These are phyloP conservation scores for Tetrahymena elliotti DNA, from an alignment of 73 alveolate species.

Conservation along the genomic window DNA sequence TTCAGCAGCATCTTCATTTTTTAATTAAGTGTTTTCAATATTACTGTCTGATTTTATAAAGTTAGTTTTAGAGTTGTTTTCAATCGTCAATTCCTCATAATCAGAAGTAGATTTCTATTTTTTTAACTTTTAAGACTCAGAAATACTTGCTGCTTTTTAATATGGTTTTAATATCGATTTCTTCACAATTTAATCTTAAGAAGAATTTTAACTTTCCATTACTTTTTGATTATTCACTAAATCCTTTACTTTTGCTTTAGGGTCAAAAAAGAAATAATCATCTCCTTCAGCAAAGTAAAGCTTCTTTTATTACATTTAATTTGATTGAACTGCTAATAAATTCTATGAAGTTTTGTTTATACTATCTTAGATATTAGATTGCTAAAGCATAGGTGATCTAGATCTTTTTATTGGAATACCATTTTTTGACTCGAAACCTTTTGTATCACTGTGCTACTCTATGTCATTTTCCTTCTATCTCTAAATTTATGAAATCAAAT, in stretches of 20 bases:
- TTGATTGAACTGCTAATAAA: background rate
- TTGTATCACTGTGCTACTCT: background rate
- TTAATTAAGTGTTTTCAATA: background rate
- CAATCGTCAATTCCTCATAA: background rate
- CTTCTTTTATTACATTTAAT: background rate
- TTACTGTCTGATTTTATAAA: background rate
- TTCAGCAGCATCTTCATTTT: background rate
- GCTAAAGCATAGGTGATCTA: background rate
- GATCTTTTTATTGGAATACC: background rate
- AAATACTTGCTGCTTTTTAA: background rate
- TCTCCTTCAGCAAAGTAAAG: background rate
- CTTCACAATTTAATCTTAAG: background rate
- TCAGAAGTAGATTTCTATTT: background rate
- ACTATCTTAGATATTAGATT: background rate
- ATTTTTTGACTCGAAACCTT: background rate
- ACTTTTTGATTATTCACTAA: background rate
- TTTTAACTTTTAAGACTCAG: background rate
- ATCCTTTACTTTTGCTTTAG: background rate
- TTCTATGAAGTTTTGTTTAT: background rate
- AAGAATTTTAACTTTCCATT: background rate
- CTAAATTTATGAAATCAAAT: no score
- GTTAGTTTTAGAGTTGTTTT: background rate
- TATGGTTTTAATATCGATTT: background rate
- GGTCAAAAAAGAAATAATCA: background rate
- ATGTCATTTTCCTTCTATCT: no score